Conservation (phyloP, 176 grass and related monocot species). For the Ensete ventricosum region DNA sequence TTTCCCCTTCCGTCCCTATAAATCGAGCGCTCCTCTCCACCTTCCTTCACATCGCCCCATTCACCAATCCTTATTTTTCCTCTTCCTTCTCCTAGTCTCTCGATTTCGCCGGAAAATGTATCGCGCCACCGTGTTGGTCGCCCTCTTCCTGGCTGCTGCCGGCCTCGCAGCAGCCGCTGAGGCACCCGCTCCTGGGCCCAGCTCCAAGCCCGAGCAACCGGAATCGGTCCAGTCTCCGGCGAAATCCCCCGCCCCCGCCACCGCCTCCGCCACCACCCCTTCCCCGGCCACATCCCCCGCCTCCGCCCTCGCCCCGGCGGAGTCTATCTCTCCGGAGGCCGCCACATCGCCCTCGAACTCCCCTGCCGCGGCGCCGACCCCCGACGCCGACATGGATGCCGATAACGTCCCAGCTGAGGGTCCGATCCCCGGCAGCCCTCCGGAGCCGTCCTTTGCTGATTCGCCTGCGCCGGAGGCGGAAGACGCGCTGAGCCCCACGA, state of each 20-base stretch:
- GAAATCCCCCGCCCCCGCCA: not conserved
- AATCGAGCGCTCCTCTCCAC: not conserved
- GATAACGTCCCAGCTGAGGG: not conserved
- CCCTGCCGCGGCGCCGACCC: not conserved
- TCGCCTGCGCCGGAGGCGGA: not conserved
- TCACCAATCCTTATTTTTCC: not conserved
- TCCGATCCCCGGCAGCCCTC: not conserved
- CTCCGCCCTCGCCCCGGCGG: not conserved
- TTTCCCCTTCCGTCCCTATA: not conserved
- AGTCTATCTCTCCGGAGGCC: not conserved
- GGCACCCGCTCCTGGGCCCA: not conserved
- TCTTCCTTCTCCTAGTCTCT: not conserved
- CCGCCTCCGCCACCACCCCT: not conserved
- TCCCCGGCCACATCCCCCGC: not conserved
- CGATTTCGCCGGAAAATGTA: conserved; percentile 5
- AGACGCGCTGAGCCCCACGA: not conserved
- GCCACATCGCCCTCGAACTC: not conserved
- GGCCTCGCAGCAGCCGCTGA: not conserved
- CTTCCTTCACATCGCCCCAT: too few species aligned
- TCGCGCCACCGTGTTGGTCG: not conserved
- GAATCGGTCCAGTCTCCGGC: not conserved
- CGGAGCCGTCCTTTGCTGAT: not conserved
- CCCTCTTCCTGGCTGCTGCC: not conserved
- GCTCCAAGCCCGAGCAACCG: not conserved
- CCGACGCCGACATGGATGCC: not conserved